phyloP scores from a whole-genome alignment of 2,329 filamentous ascomycete species.

The Fusarium proliferatum region DNA sequence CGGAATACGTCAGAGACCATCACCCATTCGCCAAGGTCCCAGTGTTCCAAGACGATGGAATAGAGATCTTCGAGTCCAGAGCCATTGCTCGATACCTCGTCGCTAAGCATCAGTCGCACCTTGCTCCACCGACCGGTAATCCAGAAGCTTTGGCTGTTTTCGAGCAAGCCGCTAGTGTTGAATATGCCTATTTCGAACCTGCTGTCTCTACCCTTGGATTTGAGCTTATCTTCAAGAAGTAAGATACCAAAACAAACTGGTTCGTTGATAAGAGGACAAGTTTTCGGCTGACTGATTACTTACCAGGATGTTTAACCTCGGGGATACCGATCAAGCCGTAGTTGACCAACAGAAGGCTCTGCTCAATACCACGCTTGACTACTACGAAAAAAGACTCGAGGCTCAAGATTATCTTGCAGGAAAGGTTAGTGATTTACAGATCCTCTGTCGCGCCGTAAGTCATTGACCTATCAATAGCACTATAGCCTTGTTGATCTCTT shows the following conservation, averaged over 20 bases:
- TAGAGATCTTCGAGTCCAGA: background rate
- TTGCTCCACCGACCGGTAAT: background rate
- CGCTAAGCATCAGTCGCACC: background rate
- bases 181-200: background rate
- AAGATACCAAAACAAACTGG: background rate
- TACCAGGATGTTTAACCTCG: background rate
- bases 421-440: background rate
- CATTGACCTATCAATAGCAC: too few relatives aligned
- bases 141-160: background rate
- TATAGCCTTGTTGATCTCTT: background rate
- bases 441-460: too few relatives aligned
- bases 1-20: background rate
- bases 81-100: background rate
- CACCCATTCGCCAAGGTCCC: background rate
- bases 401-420: background rate
- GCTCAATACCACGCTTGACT: background rate
- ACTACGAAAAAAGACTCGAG: background rate
- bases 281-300: too few relatives aligned
- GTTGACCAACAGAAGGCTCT: background rate
- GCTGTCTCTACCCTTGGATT: background rate
- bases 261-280: too few relatives aligned
- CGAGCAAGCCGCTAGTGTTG: background rate
- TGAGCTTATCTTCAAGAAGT: background rate
- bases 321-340: background rate
- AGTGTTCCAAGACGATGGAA: background rate